phyloP scores from a whole-genome alignment of 352 stramenopile genomes.

The Thalassiosira mediterranea region DNA sequence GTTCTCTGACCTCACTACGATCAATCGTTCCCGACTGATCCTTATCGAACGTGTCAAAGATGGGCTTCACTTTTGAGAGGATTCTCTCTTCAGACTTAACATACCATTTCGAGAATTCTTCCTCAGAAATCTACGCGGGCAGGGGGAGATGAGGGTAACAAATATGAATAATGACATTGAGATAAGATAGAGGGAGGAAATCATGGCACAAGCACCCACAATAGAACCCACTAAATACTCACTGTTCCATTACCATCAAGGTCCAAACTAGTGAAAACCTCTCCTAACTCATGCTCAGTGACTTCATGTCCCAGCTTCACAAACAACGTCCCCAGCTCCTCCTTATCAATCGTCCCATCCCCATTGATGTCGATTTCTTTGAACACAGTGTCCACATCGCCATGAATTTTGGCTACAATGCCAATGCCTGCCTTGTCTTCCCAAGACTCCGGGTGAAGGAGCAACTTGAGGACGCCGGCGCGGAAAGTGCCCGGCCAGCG shows the following conservation, averaged over 20 bases:
- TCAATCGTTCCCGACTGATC: constrained; percentile 76
- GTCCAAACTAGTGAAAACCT: constrained; percentile 74
- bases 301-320: constrained; percentile 66
- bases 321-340: constrained; percentile 79
- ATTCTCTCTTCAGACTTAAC: constrained; percentile 77
- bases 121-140: constrained; percentile 58
- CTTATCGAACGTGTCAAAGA: constrained; percentile 80
- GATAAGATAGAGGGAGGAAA: neutral
- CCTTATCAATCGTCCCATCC: constrained; percentile 73
- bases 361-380: constrained; percentile 74
- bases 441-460: constrained; percentile 73
- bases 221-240: constrained; percentile 31
- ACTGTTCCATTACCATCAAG: constrained; percentile 72
- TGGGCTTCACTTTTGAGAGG: constrained; percentile 63
- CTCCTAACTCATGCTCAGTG: constrained; percentile 53
- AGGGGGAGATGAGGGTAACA: neutral
- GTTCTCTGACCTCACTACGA: constrained; percentile 68
- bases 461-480: constrained; percentile 80
- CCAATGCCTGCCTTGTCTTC: constrained; percentile 67
- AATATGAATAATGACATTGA: constrained; percentile 6
- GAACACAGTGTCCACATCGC: constrained; percentile 83
- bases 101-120: constrained; percentile 85
- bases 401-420: constrained; percentile 79
- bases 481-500: constrained; percentile 80
- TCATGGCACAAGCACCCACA: constrained; percentile 4